Evolutionary conservation across 2,329 filamentous ascomycete species (phyloP).

Genomic region (Ophiostoma pallidulum): DNA sequence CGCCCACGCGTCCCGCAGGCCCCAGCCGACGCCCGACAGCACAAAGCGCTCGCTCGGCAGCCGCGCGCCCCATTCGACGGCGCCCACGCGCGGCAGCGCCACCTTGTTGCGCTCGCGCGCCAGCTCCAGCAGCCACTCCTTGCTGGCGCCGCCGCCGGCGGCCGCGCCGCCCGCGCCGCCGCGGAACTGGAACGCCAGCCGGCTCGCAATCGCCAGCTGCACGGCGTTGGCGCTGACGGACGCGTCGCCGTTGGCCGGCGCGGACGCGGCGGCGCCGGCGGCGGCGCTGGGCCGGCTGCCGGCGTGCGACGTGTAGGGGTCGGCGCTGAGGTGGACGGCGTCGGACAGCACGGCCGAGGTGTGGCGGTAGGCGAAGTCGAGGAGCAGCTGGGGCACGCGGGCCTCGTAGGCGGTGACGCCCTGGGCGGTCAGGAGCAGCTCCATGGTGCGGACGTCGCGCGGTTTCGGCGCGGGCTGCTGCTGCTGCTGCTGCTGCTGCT

Average conservation of each 20-base stretch:
- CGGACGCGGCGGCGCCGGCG: constrained; percentile 38
- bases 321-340: constrained; percentile 57
- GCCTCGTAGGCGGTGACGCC: constrained; percentile 73
- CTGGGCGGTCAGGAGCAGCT: constrained; percentile 68
- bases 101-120: constrained; percentile 61
- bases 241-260: constrained; percentile 40
- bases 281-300: constrained; percentile 42
- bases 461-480: constrained; percentile 46
- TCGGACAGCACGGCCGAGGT: constrained; percentile 62
- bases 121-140: constrained; percentile 70
- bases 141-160: constrained; percentile 45
- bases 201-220: constrained; percentile 60
- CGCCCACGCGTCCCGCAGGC: constrained; percentile 2
- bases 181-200: constrained; percentile 61
- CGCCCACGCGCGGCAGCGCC: constrained; percentile 51
- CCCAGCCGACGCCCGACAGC: constrained; percentile 40
- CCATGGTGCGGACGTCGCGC: constrained; percentile 69
- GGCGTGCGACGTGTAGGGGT: constrained; percentile 55
- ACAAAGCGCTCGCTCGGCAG: constrained; percentile 61
- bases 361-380: constrained; percentile 82
- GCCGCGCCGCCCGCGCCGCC: constrained; percentile 38
- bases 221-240: constrained; percentile 57
- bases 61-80: constrained; percentile 58
- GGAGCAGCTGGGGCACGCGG: constrained; percentile 70
- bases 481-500: constrained; percentile 11